These are phyloP conservation scores for Rhododendron mucronatum DNA, from an alignment of 148 eudicot species.

Conservation along the genomic window DNA sequence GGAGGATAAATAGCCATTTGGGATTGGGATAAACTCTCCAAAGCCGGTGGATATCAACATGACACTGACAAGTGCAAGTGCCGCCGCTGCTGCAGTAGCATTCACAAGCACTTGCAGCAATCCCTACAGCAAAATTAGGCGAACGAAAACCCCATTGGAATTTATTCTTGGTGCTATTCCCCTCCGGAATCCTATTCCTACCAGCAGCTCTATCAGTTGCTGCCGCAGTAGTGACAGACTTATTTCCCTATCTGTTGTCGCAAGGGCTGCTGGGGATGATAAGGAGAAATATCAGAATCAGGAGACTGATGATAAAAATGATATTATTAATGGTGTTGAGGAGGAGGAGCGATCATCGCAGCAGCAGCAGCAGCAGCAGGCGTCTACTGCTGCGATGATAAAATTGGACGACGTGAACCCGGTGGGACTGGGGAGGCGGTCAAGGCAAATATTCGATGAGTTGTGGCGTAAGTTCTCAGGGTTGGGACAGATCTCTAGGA, in stretches of 20 bases:
- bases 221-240: neutral
- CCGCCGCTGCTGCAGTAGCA: neutral
- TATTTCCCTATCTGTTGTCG: neutral
- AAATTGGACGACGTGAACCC: conserved; percentile 86
- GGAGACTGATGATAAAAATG: conserved; percentile 24
- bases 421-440: conserved; percentile 83
- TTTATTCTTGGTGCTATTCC: neutral
- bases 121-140: neutral
- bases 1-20: neutral
- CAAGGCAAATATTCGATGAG: conserved; percentile 84
- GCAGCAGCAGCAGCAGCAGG: conserved; percentile 14
- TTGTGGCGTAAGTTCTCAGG: conserved; percentile 89
- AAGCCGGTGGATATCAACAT: neutral
- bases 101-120: neutral
- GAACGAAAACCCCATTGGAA: neutral
- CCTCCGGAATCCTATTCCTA: neutral
- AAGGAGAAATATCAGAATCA: conserved; percentile 18
- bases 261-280: conserved; percentile 12
- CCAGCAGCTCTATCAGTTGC: too few relatives aligned
- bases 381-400: conserved; percentile 33
- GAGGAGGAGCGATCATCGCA: neutral
- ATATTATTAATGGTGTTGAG: conserved; percentile 3
- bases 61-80: neutral
- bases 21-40: neutral
- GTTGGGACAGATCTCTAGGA: conserved; percentile 89